Percentiles rank a stretch among this genome's conserved stretches.
Evolutionary conservation across 345 rosid species (phyloP).

Genomic region (Salix purpurea): DNA sequence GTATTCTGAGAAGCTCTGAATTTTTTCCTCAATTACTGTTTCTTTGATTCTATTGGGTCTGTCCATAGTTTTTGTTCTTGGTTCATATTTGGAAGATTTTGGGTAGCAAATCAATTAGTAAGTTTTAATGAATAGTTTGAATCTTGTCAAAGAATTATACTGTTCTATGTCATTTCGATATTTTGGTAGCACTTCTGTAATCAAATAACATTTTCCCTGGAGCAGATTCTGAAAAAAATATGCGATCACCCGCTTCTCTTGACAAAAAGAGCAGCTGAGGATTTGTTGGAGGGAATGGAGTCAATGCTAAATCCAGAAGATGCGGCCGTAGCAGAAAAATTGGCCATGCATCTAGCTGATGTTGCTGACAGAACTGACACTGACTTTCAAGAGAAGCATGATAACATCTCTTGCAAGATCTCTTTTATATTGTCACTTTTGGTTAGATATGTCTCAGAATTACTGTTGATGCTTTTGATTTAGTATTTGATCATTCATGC

Average conservation of each 20-base stretch:
- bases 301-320: constrained; percentile 68
- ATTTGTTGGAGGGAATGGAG: constrained; percentile 92
- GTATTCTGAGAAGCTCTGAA: not conserved
- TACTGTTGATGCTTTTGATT: constrained; percentile 10
- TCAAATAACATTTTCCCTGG: constrained; percentile 16
- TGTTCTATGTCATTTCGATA: not conserved
- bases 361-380: constrained; percentile 61
- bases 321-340: constrained; percentile 71
- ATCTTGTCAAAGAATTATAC: not conserved
- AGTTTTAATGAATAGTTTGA: not conserved
- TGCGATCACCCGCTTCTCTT: constrained; percentile 75
- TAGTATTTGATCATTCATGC: constrained; percentile 1
- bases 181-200: not conserved
- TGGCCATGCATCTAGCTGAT: constrained; percentile 89
- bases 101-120: not conserved
- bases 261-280: constrained; percentile 81
- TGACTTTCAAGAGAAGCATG: constrained; percentile 74
- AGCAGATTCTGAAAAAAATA: constrained; percentile 93
- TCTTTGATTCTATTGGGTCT: not conserved
- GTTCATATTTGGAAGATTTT: not conserved
- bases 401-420: constrained; percentile 83
- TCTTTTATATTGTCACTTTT: constrained; percentile 70
- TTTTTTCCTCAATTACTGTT: not conserved
- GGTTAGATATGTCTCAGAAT: constrained; percentile 44
- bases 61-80: not conserved